Base-by-base conservation (phyloP, 108 stramenopile genomes). In the Aurantiochytrium sp. region DNA sequence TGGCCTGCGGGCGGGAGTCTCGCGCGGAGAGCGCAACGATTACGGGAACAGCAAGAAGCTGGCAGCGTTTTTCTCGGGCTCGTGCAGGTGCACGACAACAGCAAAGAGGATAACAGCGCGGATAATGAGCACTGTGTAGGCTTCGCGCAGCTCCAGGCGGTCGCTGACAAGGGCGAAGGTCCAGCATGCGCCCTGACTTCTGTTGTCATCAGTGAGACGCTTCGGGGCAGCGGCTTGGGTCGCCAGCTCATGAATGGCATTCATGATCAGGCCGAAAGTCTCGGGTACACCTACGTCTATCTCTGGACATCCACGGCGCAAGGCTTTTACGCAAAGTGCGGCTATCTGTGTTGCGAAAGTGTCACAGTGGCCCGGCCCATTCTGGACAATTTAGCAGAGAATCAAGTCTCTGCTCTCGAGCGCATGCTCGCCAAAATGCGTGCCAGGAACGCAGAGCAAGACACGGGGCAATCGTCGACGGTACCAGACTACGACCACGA, bases 291-390 rank as follows among this genome's bases (percentile, higher is more conserved):
- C 3, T 83, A 53, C 4, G 51, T 83, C 4, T 83, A 83, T 35
- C 51, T 83, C 6, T 83, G 76, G 76, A 83, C 76, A 55, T 53
- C 49, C 18, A 83, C 76, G 6, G 76, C 76, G 51, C 49, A 47
- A 83, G 76, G 76, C 6, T 83, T 83, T 83, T 83, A 83, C 51
- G 76, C 45, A 12, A 83, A 4, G 51, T 83, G 76, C 28, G 76
- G 76, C 51, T 83, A 83, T 45, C n/a, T 45, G 10, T 53, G 49
- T 4, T 83, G 76, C 51, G 76, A 83, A 1, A 47, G 76, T 18
- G 76, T 83, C n/a, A 83, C 19, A 14, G 14, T 83, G 45, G 12
- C 76, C 2, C 45, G 45, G 10, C 76, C 76, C 6, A 83, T 83
- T 23, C 45, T 83, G 10, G 51, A 53, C 49, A 47, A 23, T 21